Base-by-base conservation (phyloP, 176 grass and related monocot genomes). In the Cenchrus purpureus region DNA sequence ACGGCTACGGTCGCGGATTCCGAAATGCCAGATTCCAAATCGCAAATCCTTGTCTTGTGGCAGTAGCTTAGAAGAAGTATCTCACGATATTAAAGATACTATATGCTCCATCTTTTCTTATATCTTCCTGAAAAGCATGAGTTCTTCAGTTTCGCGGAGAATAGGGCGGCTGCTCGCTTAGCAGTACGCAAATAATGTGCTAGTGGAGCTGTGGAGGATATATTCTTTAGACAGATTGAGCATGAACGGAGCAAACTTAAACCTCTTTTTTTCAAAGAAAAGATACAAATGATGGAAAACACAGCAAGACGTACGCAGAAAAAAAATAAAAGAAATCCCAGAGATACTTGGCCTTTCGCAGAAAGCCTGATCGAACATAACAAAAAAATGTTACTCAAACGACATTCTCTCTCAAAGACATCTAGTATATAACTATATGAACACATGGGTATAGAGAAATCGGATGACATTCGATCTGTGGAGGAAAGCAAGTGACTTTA, bases 131-230 rank as follows among this genome's bases (percentile, higher is more conserved):
- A 32, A 28, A 86, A 62, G 10, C 83, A 46, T 17, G 54, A 11
- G 22, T 59, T 72, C 40, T 37, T 11, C 17, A 19, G 1, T 50
- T 61, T 61, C 62, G n/a, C 13, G 17, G 3, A 63, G 9, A 72
- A 14, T 4, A 43, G 44, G 72, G 55, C 34, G 3, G 53, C 75
- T n/a, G 43, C 28, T 59, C 11, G 61, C 42, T 75, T 76, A 28
- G 3, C 25, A 4, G 29, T 72, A 69, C 59, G 68, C 52, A 54
- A 37, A 55, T 56, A 37, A 55, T 56, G 57, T 49, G 64, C 57
- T 49, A 77, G 45, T 46, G 45, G 31, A 32, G 6, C 8, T 10
- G 88, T 71, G 88, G 57, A 63, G 84, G 65, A 79, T 82, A 86
- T 78, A 74, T 78, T 86, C 83, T 22, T 22, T 69, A 22, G 8